Evolutionary conservation across 148 eudicot genomes (phyloP).

Genomic region (Rhododendron henanense): DNA sequence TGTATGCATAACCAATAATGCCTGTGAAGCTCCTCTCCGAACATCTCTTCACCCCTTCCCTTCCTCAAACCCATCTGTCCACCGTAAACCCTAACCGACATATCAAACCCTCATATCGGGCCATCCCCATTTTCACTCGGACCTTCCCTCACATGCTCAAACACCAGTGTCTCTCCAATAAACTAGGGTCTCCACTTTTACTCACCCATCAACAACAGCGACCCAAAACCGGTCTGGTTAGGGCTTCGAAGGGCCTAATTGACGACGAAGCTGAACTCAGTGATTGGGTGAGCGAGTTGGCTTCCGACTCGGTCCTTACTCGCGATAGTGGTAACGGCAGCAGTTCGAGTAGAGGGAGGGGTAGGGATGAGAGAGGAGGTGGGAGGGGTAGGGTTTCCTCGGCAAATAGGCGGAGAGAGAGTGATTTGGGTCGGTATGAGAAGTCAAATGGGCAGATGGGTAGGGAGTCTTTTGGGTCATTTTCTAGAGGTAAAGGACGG

Average conservation of each 20-base stretch:
- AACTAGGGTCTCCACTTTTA: slow-evolving; percentile 25
- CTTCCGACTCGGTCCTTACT: slow-evolving; percentile 42
- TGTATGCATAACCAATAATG: slow-evolving; percentile 17
- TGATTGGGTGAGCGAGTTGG: slow-evolving; percentile 71
- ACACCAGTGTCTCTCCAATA: slow-evolving; percentile 19
- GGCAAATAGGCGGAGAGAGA: slow-evolving; percentile 36
- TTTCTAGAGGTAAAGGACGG: slow-evolving; percentile 11
- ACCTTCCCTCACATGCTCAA: slow-evolving; percentile 59
- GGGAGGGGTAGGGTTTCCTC: slow-evolving; percentile 14
- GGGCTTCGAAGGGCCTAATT: slow-evolving; percentile 54
- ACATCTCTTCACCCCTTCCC: slow-evolving; percentile 36
- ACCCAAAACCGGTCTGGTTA: slow-evolving; percentile 21
- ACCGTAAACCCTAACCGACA: slow-evolving; percentile 32
- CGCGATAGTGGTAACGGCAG: slow-evolving; percentile 27
- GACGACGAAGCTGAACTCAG: slow-evolving; percentile 84
- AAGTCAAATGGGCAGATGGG: slow-evolving; percentile 9
- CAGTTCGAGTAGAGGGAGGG: slow-evolving; percentile 11
- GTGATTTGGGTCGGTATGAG: slow-evolving; percentile 19
- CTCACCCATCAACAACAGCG: slow-evolving; percentile 4
- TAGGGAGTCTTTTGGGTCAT: not conserved
- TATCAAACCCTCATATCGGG: slow-evolving; percentile 20
- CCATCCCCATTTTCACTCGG: slow-evolving; percentile 50
- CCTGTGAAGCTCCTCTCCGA: slow-evolving; percentile 39
- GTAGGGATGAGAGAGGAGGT: slow-evolving; percentile 5
- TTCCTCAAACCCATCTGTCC: slow-evolving; percentile 28